Evolutionary conservation across 169 alveolate genomes (phyloP), one percentile per base, ranked within the genome.

Genomic region (Blepharisma undulans): DNA sequence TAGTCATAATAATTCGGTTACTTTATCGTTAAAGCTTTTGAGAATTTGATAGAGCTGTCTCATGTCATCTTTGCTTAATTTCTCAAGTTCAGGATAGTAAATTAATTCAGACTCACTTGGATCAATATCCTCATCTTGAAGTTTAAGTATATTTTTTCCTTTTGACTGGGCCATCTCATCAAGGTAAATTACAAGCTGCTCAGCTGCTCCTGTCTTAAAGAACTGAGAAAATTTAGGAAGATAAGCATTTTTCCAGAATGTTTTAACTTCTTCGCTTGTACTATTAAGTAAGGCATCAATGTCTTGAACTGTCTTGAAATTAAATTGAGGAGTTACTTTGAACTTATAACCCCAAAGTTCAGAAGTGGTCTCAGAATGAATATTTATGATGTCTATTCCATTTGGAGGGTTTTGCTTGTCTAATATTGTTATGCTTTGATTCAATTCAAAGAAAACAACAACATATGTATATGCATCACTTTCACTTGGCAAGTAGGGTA

Each of bases 31-130:
- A 84, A 84, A 84, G 19, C 21, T 12, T 25, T 21, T 19, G 18
- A 84, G 90, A 19, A 84, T 84, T 18, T 32, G 16, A 30, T 59
- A 84, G 14, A 84, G 82, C 27, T 34, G 32, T 18, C 84, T n/a
- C 84, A 84, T 34, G 19, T 84, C 90, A 12, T 87, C 91, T 74
- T 87, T 72, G 32, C 33, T 12, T 14, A 61, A 10, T 21, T 72
- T 87, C 18, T 87, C 91, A 22, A 87, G 71, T 12, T 87, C 71
- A 22, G 84, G 84, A 87, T 29, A 87, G n/a, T 72, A 72, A 27
- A 87, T 72, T 10, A 87, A 71, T 29, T 87, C 91, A 14, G 27
- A n/a, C 14, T 21, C 76, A 25, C 25, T 74, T 27, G 91, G 91
- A 12, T 72, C 59, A 8, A 87, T 14, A 72, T 87, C 87, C 21